These are phyloP conservation scores for Penicillium decumbens DNA, from an alignment of 2,329 filamentous ascomycete species.

Conservation along the genomic window DNA sequence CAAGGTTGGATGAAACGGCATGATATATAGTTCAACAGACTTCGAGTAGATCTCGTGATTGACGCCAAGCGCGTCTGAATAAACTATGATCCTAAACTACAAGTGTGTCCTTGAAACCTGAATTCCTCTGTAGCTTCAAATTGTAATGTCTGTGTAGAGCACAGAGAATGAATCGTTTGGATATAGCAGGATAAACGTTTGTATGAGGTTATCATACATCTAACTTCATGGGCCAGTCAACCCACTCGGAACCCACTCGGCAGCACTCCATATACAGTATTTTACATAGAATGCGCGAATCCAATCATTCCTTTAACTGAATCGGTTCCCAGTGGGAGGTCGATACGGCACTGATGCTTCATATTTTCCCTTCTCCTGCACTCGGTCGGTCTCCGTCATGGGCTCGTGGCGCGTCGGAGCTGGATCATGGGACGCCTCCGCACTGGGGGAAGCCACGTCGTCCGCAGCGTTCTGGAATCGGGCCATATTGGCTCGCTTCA, in stretches of 20 bases:
- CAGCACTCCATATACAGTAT: neutral
- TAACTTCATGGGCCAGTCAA: neutral
- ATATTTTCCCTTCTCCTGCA: conserved; percentile 81
- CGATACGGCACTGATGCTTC: conserved; percentile 72
- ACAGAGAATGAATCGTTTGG: neutral
- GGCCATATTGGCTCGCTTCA: conserved; percentile 34
- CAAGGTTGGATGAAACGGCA: neutral
- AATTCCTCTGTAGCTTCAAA: neutral
- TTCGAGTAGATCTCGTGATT: neutral
- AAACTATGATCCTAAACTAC: neutral
- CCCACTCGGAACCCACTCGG: neutral
- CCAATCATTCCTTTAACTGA: conserved; percentile 50
- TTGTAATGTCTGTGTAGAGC: neutral
- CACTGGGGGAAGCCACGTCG: conserved; percentile 62
- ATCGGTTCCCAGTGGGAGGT: conserved; percentile 79
- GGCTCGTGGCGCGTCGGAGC: conserved; percentile 79
- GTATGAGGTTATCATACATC: neutral
- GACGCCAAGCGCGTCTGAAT: neutral
- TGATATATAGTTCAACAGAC: neutral
- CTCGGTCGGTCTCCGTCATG: conserved; percentile 61
- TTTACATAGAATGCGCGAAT: conserved; percentile 5
- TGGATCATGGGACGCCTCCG: conserved; percentile 72
- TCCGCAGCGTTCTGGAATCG: conserved; percentile 28
- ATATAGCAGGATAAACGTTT: neutral
- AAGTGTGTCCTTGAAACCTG: neutral